phyloP scores from a whole-genome alignment of 2,329 filamentous ascomycete genomes.

The Fusarium mexicanum region DNA sequence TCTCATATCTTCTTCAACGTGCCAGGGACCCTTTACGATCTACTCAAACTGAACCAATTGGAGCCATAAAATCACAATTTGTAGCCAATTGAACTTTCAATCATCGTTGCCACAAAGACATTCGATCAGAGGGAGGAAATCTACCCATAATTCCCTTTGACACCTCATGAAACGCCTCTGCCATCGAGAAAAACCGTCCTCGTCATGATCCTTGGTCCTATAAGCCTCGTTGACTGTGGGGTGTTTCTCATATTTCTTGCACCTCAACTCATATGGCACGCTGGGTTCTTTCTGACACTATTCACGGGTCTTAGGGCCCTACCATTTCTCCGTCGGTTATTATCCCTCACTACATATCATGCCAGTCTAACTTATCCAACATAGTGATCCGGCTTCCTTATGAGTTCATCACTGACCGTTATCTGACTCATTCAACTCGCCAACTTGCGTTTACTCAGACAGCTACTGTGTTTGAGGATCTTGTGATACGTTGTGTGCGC shows the following conservation, averaged over 20 bases:
- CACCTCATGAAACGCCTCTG: conserved; percentile 15
- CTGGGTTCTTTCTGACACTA: conserved; percentile 69
- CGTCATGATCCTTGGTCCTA: conserved; percentile 76
- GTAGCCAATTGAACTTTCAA: neutral
- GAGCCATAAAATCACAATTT: neutral
- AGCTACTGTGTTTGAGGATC: conserved; percentile 78
- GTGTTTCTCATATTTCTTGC: conserved; percentile 76
- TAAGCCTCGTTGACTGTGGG: conserved; percentile 80
- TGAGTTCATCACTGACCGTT: conserved; percentile 46
- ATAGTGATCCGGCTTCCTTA: conserved; percentile 45
- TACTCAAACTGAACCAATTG: conserved; percentile 6
- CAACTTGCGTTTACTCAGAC: conserved; percentile 71
- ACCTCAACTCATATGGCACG: conserved; percentile 75
- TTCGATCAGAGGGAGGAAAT: neutral
- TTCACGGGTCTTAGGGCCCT: conserved; percentile 68
- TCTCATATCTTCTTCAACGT: conserved; percentile 21
- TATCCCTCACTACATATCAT: neutral
- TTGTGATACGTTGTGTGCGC: conserved; percentile 79
- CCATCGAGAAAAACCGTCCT: conserved; percentile 3
- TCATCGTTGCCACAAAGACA: neutral
- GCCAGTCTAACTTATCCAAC: conserved; percentile 20
- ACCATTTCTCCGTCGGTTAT: conserved; percentile 72
- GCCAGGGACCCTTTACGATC: conserved; percentile 20
- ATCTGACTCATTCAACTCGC: conserved; percentile 39
- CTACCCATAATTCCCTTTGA: neutral